These are phyloP conservation scores for Hondaea fermentalgiana DNA, from an alignment of 108 stramenopile species.

Conservation along the genomic window DNA sequence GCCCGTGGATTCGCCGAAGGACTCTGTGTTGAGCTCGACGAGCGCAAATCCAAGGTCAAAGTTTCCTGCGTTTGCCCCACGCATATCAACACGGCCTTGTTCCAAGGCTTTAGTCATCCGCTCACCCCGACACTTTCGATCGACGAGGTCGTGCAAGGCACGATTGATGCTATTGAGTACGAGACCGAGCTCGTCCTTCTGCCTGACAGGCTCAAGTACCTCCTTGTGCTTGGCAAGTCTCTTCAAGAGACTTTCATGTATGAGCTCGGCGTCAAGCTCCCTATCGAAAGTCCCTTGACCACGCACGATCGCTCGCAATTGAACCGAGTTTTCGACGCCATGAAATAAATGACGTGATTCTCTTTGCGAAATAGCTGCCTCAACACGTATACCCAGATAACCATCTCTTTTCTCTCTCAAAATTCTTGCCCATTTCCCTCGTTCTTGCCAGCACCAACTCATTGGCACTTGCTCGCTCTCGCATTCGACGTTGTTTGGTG, in stretches of 20 bases:
- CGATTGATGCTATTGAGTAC: not conserved
- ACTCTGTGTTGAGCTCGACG: constrained; percentile 17
- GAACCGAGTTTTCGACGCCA: not conserved
- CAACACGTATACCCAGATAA: too few species aligned
- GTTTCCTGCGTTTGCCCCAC: constrained; percentile 26
- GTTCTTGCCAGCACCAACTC: too few species aligned
- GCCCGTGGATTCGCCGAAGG: constrained; percentile 29
- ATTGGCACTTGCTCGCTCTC: too few species aligned
- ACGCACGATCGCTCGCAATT: not conserved
- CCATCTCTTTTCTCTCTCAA: too few species aligned
- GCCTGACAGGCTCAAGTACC: not conserved
- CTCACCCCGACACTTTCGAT: constrained; percentile 17
- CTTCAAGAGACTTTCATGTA: not conserved
- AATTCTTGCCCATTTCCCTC: too few species aligned
- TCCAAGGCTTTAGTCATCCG: constrained; percentile 18
- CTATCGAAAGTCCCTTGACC: not conserved
- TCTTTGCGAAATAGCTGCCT: not conserved
- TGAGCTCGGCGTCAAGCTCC: not conserved
- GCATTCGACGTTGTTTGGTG: too few species aligned
- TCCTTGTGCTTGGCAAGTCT: not conserved
- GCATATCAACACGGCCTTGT: constrained; percentile 39
- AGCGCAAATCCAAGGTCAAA: constrained; percentile 1
- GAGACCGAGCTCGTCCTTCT: not conserved
- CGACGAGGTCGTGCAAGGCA: not conserved
- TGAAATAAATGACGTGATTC: not conserved